Evolutionary conservation across 129 eudicot species (phyloP).

Genomic region (Lactuca sativa): DNA sequence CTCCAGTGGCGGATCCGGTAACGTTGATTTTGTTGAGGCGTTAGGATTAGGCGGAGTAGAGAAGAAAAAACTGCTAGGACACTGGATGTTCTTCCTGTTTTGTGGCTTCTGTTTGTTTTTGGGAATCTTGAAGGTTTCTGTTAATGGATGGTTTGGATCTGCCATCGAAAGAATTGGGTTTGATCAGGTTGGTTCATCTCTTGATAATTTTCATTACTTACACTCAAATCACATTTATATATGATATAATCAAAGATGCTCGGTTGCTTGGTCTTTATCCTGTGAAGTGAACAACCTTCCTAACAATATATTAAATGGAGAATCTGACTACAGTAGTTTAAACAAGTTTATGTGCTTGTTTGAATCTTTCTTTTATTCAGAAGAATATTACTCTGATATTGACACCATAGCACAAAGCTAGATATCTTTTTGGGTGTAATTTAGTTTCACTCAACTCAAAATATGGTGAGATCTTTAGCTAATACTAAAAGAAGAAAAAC

Average conservation of each 20-base stretch:
- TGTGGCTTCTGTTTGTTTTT: constrained; percentile 76
- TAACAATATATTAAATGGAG: background rate
- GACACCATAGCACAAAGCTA: constrained; percentile 18
- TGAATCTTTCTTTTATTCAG: background rate
- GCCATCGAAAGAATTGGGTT: constrained; percentile 53
- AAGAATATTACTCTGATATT: constrained; percentile 1
- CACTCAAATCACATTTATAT: background rate
- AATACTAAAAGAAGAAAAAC: constrained; percentile 15
- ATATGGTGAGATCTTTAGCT: background rate
- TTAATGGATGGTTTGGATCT: constrained; percentile 83
- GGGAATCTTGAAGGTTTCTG: constrained; percentile 77
- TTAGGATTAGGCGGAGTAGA: constrained; percentile 45
- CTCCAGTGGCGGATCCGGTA: constrained; percentile 21
- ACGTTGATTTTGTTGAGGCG: constrained; percentile 4
- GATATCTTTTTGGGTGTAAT: constrained; percentile 3
- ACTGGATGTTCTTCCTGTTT: constrained; percentile 80
- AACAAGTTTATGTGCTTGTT: background rate
- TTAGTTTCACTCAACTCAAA: background rate
- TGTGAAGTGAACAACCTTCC: background rate
- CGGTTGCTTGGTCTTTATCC: background rate
- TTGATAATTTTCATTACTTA: background rate
- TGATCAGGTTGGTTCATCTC: constrained; percentile 53
- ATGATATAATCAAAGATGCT: background rate
- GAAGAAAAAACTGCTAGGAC: constrained; percentile 60
- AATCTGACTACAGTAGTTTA: constrained; percentile 12